A percentile compares a stretch with the other conserved stretches of the same genome.
phyloP scores from a whole-genome alignment of 495 filamentous ascomycete species.

The Chlorociboria aeruginascens region DNA sequence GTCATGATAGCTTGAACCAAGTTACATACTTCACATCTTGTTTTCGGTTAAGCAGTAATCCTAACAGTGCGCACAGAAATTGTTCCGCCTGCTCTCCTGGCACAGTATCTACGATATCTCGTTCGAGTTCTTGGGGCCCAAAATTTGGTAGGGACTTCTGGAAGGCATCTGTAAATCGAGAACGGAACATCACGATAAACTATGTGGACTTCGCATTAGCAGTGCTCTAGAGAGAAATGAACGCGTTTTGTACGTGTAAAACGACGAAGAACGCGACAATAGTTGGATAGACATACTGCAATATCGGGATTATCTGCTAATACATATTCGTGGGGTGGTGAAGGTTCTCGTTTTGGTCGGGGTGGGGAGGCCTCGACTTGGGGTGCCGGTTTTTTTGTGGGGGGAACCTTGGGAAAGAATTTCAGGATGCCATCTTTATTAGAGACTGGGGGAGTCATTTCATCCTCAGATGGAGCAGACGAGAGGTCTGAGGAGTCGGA shows the following conservation, averaged over 20 bases:
- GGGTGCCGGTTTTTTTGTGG: conserved; percentile 18
- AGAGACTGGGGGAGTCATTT: conserved; percentile 34
- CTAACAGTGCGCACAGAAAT: conserved; percentile 78
- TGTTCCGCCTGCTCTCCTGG: conserved; percentile 79
- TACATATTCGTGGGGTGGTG: conserved; percentile 80
- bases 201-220: conserved; percentile 28
- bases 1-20: not conserved
- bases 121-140: conserved; percentile 90
- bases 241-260: conserved; percentile 25
- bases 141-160: conserved; percentile 76
- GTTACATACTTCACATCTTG: conserved; percentile 88
- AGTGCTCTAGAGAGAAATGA: conserved; percentile 23
- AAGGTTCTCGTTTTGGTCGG: conserved; percentile 60
- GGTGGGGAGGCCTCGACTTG: conserved; percentile 40
- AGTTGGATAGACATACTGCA: conserved; percentile 52
- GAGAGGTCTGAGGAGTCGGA: conserved; percentile 43
- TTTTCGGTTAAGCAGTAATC: conserved; percentile 87
- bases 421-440: conserved; percentile 41
- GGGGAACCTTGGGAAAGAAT: conserved; percentile 40
- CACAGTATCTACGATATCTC: conserved; percentile 60
- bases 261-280: conserved; percentile 12
- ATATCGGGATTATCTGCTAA: conserved; percentile 80
- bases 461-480: conserved; percentile 39
- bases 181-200: conserved; percentile 97
- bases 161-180: conserved; percentile 81